Evolutionary conservation across 805 yeast species (phyloP).

Genomic region (Ogataea minuta): DNA sequence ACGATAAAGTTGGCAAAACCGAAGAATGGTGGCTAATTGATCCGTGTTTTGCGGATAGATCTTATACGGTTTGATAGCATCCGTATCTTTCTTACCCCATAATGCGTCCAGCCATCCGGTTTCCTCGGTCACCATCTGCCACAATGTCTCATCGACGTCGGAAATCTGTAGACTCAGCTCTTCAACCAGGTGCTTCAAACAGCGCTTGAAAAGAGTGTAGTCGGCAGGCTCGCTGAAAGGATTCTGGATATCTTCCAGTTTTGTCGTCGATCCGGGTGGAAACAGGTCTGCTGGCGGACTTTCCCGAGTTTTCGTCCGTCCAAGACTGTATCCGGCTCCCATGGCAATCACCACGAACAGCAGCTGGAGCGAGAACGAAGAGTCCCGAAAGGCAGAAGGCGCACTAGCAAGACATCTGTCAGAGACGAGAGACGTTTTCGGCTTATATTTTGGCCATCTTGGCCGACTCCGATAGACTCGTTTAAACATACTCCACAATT

Average conservation of each 20-base stretch:
- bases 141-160: constrained; percentile 23
- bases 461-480: background rate
- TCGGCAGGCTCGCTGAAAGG: constrained; percentile 22
- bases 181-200: constrained; percentile 26
- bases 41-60: constrained; percentile 24
- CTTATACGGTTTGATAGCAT: constrained; percentile 17
- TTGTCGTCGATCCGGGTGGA: constrained; percentile 29
- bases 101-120: constrained; percentile 25
- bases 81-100: constrained; percentile 21
- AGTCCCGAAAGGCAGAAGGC: constrained; percentile 16
- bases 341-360: constrained; percentile 31
- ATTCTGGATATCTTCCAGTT: constrained; percentile 16
- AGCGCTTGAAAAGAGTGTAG: constrained; percentile 27
- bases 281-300: constrained; percentile 31
- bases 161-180: constrained; percentile 15
- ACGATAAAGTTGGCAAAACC: constrained; percentile 26
- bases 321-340: constrained; percentile 36
- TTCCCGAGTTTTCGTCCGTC: constrained; percentile 25
- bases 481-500: too few relatives aligned
- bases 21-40: constrained; percentile 24
- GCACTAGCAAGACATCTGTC: too few relatives aligned
- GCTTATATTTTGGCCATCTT: background rate
- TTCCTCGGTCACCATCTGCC: constrained; percentile 18
- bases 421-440: background rate
- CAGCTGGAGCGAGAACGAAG: constrained; percentile 29